Evolutionary conservation across 768 basidiomycete genomes (phyloP).

Genomic region (Suillus subluteus): DNA sequence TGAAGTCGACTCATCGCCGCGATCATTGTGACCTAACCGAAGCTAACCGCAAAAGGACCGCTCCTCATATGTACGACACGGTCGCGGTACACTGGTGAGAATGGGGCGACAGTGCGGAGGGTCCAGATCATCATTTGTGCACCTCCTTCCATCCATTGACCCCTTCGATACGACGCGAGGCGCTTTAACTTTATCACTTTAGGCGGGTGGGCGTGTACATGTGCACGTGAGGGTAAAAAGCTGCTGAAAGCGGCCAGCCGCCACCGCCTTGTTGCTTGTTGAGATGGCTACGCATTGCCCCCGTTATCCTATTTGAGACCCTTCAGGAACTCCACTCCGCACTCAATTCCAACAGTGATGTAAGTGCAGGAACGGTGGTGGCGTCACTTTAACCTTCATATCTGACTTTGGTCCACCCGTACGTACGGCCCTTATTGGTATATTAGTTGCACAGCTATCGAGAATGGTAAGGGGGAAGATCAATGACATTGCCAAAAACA

Average conservation of each 20-base stretch:
- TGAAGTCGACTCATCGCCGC: slow-evolving; percentile 9
- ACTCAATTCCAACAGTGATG: slow-evolving; percentile 4
- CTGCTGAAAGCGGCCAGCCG: slow-evolving; percentile 17
- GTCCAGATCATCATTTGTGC: slow-evolving; percentile 6
- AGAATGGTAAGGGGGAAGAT: slow-evolving; percentile 9
- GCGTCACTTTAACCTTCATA: slow-evolving; percentile 7
- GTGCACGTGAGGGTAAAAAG: background rate
- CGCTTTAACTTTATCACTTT: slow-evolving; percentile 10
- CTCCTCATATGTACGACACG: slow-evolving; percentile 12
- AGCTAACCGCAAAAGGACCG: slow-evolving; percentile 12
- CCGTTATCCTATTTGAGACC: slow-evolving; percentile 34
- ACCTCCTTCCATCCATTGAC: slow-evolving; percentile 1
- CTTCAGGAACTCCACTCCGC: slow-evolving; percentile 10
- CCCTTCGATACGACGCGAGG: slow-evolving; percentile 1
- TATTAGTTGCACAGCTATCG: slow-evolving; percentile 2
- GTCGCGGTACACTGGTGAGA: slow-evolving; percentile 12
- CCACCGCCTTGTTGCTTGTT: slow-evolving; percentile 19
- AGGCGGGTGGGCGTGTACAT: background rate
- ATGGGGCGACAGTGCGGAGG: slow-evolving; percentile 12
- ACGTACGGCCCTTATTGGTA: slow-evolving; percentile 5
- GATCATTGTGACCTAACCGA: slow-evolving; percentile 12
- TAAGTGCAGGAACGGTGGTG: slow-evolving; percentile 10
- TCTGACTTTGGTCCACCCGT: background rate
- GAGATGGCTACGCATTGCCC: slow-evolving; percentile 41
- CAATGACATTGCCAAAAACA: background rate